These are phyloP conservation scores for Neurospora sp. DNA, from an alignment of 495 filamentous ascomycete species.

Conservation along the genomic window DNA sequence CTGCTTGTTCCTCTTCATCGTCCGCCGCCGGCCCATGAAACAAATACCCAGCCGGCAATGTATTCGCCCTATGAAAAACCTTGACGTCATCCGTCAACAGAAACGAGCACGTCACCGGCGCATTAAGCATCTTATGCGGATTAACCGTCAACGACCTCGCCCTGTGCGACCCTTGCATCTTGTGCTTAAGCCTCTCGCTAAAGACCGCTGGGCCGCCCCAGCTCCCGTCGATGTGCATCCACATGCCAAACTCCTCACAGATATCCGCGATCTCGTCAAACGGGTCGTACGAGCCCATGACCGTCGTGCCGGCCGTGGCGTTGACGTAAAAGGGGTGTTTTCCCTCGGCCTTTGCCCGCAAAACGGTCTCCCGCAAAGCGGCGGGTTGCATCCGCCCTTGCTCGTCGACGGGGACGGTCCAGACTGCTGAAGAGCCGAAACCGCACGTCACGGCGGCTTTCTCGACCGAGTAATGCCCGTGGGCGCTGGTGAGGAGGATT, in stretches of 20 bases:
- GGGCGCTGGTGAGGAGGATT: slow-evolving; percentile 76
- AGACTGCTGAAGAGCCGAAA: slow-evolving; percentile 63
- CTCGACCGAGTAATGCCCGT: slow-evolving; percentile 91
- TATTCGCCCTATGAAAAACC: slow-evolving; percentile 72
- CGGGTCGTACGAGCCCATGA: slow-evolving; percentile 82
- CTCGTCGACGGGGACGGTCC: slow-evolving; percentile 62
- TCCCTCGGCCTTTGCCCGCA: slow-evolving; percentile 48
- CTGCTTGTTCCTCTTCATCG: slow-evolving; percentile 20
- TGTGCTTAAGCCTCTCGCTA: slow-evolving; percentile 49
- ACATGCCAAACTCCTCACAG: slow-evolving; percentile 61
- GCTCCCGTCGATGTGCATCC: slow-evolving; percentile 84
- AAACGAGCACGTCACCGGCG: slow-evolving; percentile 84
- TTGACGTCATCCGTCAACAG: slow-evolving; percentile 66
- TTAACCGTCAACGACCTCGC: slow-evolving; percentile 79
- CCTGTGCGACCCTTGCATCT: slow-evolving; percentile 57
- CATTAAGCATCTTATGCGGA: slow-evolving; percentile 95
- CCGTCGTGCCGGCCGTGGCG: slow-evolving; percentile 89
- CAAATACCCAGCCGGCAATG: slow-evolving; percentile 75
- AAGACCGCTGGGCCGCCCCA: slow-evolving; percentile 87
- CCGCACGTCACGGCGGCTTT: slow-evolving; percentile 85
- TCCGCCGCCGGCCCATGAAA: slow-evolving; percentile 51
- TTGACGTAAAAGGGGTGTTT: slow-evolving; percentile 90
- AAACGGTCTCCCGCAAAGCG: slow-evolving; percentile 52
- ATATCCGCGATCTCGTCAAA: slow-evolving; percentile 60
- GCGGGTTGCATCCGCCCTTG: slow-evolving; percentile 59